Conservation (phyloP, 306 rosid genomes). For the Lablab purpureus region DNA sequence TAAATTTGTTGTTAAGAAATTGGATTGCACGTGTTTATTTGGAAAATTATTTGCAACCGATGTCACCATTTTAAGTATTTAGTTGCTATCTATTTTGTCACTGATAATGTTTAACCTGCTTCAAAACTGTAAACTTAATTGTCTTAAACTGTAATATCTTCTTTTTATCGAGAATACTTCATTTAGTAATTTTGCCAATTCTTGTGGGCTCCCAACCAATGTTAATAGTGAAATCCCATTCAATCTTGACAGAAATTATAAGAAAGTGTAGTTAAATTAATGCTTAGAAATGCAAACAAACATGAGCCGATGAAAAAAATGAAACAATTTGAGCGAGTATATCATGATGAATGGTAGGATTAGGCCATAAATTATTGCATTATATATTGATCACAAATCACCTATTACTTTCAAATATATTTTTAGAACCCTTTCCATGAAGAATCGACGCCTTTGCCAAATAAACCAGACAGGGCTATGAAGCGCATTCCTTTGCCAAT, state of each 20-base stretch:
- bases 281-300: background rate
- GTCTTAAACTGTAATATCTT: background rate
- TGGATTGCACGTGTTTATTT: no score
- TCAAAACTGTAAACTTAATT: no score
- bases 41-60: background rate
- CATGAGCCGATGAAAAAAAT: background rate
- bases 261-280: conserved; percentile 25
- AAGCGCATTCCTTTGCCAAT: conserved; percentile 57
- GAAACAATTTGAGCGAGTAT: background rate
- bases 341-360: conserved; percentile 26
- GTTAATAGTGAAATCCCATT: conserved; percentile 3
- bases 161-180: no score
- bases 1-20: no score
- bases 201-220: background rate
- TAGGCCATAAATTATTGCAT: conserved; percentile 35
- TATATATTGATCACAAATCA: conserved; percentile 17
- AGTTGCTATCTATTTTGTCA: background rate
- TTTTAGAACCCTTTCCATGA: conserved; percentile 12
- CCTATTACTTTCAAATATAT: conserved; percentile 1
- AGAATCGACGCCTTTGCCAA: conserved; percentile 36
- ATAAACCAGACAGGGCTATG: conserved; percentile 27
- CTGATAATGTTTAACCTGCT: background rate
- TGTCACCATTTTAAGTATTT: background rate
- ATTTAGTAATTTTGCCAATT: background rate
- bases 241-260: conserved; percentile 15